Evolutionary conservation across 2,329 filamentous ascomycete genomes (phyloP).

Genomic region (Teratosphaeria zuluensis): DNA sequence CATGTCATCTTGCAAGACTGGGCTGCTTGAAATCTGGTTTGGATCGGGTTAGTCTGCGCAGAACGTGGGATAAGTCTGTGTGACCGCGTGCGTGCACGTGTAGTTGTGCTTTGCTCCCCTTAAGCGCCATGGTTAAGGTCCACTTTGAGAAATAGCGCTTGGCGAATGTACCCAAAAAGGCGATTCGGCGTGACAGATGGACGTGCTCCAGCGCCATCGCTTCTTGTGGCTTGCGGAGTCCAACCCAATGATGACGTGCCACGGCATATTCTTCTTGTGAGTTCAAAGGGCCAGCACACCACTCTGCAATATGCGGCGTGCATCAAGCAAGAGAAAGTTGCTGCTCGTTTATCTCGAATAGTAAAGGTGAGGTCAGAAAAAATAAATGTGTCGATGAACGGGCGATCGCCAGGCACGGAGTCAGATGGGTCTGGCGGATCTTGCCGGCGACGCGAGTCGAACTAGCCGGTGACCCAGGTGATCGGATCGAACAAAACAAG

Average conservation of each 20-base stretch:
- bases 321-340: neutral
- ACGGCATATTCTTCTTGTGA: neutral
- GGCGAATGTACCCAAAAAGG: neutral
- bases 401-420: neutral
- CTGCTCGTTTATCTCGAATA: neutral
- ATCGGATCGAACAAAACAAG: neutral
- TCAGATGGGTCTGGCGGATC: neutral
- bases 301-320: neutral
- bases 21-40: neutral
- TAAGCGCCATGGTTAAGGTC: neutral
- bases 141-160: neutral
- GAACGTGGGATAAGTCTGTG: neutral
- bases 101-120: neutral
- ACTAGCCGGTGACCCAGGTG: neutral
- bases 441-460: neutral
- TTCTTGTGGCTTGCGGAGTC: neutral
- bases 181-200: neutral
- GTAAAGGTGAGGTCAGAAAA: neutral
- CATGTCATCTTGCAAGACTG: neutral
- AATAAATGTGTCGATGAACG: neutral
- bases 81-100: neutral
- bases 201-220: neutral
- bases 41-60: neutral
- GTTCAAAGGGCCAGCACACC: neutral
- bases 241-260: neutral